A percentile compares a stretch with the other conserved stretches of the same genome.
Evolutionary conservation across 1,284 basidiomycete genomes (phyloP).

Genomic region (Pseudozyma tsukubaensis): DNA sequence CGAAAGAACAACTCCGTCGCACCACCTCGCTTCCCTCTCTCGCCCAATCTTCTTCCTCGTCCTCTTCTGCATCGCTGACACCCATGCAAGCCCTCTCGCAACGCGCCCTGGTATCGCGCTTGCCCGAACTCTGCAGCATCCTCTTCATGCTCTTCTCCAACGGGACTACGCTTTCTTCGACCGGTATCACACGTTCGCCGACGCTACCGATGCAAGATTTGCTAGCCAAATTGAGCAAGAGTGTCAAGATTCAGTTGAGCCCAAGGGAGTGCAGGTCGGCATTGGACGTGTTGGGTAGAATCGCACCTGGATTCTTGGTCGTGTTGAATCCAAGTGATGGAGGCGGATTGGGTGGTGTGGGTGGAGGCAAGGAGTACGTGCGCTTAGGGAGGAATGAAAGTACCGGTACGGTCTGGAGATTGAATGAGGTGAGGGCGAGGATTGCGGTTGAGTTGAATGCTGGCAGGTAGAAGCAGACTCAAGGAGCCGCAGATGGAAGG

Average conservation of each 20-base stretch:
- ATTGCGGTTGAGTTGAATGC: constrained; percentile 29
- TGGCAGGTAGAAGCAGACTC: constrained; percentile 2
- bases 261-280: constrained; percentile 40
- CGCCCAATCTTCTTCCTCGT: constrained; percentile 5
- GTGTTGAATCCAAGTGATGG: constrained; percentile 19
- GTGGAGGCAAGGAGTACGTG: constrained; percentile 29
- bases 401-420: constrained; percentile 23
- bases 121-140: constrained; percentile 51
- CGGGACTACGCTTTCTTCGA: constrained; percentile 31
- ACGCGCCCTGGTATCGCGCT: constrained; percentile 41
- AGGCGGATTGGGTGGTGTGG: neutral
- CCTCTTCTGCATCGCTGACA: constrained; percentile 3
- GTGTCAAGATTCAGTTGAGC: constrained; percentile 50
- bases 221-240: constrained; percentile 33
- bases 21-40: constrained; percentile 25
- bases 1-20: constrained; percentile 51
- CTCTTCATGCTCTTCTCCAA: constrained; percentile 60
- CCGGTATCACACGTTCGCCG: constrained; percentile 24
- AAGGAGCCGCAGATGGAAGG: neutral
- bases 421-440: constrained; percentile 21
- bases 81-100: constrained; percentile 39
- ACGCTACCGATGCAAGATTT: constrained; percentile 51
- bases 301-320: constrained; percentile 55
- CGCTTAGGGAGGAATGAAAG: constrained; percentile 18
- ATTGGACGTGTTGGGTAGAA: constrained; percentile 33